phyloP scores from a whole-genome alignment of 129 eudicot species.

The Helichrysum umbraculigerum region DNA sequence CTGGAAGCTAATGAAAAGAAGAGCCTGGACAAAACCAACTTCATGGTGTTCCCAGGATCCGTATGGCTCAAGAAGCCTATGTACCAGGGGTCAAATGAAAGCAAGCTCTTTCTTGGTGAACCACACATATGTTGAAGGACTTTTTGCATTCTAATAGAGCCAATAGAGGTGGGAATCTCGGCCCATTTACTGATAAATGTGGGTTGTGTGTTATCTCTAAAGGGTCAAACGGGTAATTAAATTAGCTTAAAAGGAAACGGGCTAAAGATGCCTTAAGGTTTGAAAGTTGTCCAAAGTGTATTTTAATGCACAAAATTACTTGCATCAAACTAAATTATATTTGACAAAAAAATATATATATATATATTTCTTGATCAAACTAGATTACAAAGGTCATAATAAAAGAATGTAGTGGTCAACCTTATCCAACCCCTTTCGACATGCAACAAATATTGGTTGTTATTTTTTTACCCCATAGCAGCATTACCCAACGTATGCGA shows the following conservation, averaged over 20 bases:
- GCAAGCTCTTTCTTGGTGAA: conserved; percentile 20
- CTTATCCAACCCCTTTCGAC: not conserved
- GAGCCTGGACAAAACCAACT: conserved; percentile 52
- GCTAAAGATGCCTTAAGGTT: not conserved
- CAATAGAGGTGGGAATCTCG: not conserved
- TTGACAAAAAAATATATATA: not conserved
- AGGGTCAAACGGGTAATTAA: not conserved
- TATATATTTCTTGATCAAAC: too few relatives aligned
- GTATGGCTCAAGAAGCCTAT: conserved; percentile 85
- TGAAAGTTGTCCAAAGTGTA: not conserved
- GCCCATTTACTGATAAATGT: not conserved
- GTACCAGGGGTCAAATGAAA: conserved; percentile 42
- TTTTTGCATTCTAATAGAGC: not conserved
- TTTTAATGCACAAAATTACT: not conserved
- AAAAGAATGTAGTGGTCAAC: not conserved
- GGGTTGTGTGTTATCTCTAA: not conserved
- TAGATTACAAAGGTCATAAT: not conserved
- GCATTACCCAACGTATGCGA: not conserved
- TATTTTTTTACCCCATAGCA: not conserved
- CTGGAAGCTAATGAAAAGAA: conserved; percentile 72
- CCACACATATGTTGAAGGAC: not conserved
- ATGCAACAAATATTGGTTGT: not conserved
- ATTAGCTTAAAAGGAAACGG: not conserved
- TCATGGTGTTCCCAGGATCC: conserved; percentile 92
- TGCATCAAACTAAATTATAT: too few relatives aligned